Base-by-base conservation (phyloP, 2,329 filamentous ascomycete species). In the Coniella vitis region DNA sequence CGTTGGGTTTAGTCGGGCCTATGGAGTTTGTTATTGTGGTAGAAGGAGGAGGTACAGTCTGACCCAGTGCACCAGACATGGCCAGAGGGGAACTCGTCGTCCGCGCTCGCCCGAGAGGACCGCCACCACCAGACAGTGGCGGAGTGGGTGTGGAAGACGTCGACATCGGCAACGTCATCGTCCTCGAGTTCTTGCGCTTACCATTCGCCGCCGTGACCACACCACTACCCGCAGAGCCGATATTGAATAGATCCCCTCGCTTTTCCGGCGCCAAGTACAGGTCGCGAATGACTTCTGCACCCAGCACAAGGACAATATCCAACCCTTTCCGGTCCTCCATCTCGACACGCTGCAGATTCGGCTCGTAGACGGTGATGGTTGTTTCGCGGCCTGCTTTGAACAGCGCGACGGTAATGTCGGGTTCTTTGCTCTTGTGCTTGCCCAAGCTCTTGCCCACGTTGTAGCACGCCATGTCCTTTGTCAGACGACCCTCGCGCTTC, bases 251-350 rank as follows among this genome's bases (percentile, higher is more conserved):
- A 57, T 95, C 87, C 16, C 78, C 76, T 48, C 42, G 21, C 20
- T 52, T 51, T 7, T 82, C 78, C 4, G 83, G 77, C 51, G 76
- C 72, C 22, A 85, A 70, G 58, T 79, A 85, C 36, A 86, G 69
- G 56, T 86, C 83, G 38, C 79, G 75, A 51, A 86, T 82, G 29
- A 82, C 76, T 56, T 82, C 76, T 1, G 81, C 78, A 22, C 78
- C 73, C 17, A 86, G 65, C 17, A 85, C 63, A 16, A 97, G 67
- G 1, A 90, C 83, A 1, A 97, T 79, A 63, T 98, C 93, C 4
- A 97, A 71, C 0, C 93, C 93, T 65, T 96, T 97, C 49, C 86
- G 82, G 66, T 98, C 93, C 65, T 98, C 90, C 54, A 97, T 82
- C 38, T 97, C 90, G 10, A 97, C 85, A 7, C 93, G 78, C 53